Evolutionary conservation across 768 basidiomycete genomes (phyloP), one percentile per base, ranked within the genome.

Genomic region (Fistulinella prunicolor): DNA sequence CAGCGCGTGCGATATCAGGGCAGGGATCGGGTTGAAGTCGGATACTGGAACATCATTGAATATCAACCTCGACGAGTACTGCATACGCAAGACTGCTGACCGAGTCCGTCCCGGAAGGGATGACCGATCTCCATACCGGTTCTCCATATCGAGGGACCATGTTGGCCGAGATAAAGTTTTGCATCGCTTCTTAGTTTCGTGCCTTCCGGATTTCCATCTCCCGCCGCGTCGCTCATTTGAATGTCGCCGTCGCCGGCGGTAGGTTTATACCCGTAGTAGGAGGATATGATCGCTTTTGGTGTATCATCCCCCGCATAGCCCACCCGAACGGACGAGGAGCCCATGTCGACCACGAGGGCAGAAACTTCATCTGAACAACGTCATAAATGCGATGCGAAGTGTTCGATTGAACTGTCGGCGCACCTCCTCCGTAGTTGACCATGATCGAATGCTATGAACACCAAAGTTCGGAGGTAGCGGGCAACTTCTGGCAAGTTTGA

Each of bases 261-360:
- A 49, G 69, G 71, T 35, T 78, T 78, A 66, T 83, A 94, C 26
- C 94, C 94, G 68, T 92, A 98, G 37, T 82, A 77, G 3, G 94
- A 89, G 8, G 96, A 89, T 54, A 95, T 82, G 52, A 97, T 83
- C 16, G 89, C 87, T 69, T 92, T 91, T 16, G 96, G 96, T 10
- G 88, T 81, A 61, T 98, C 96, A 69, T 98, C 95, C 38, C 96
- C 96, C 10, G 96, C 95, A 67, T 98, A 96, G 44, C 96, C 96
- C 10, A 93, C 92, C 64, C 96, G 85, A 45, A 94, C 72, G 9
- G 92, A 87, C 21, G 88, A 86, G 10, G 89, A 76, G 23, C 96
- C 96, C 63, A 98, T 87, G 73, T 99, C 96, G 30, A 99, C 73
- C 20, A 98, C 96, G 44, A 98, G 74, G 24, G 95, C 96, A 29